Base-by-base conservation (phyloP, 225 moss, liverwort and hornwort species). In the Pleurozium schreberi region DNA sequence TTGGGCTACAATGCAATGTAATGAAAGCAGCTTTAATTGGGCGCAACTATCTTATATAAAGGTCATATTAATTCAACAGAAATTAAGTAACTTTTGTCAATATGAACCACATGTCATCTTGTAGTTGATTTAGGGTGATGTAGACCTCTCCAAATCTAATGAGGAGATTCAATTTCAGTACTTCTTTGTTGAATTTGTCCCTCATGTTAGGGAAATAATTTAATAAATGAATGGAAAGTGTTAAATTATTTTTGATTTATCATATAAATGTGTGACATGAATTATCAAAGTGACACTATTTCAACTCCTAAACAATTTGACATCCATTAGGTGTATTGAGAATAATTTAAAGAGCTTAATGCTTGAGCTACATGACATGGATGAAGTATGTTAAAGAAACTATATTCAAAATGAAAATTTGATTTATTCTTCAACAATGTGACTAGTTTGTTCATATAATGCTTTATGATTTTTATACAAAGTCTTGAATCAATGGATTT, bases 351-450 rank as follows among this genome's bases (percentile, higher is more conserved):
- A 27, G 17, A 27, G 27, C 11, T 57, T 17, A 27, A 18, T n/a
- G 3, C 3, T 0, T 25, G 4, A 4, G 10, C 4, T 38, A 25
- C 4, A 36, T 55, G 23, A 26, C 11, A 55, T 79, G 27, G 4
- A 25, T 27, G 14, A 36, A 38, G 7, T 18, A 27, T 5, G 27
- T 57, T 40, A 8, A 79, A 40, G 2, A 27, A 28, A 36, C 4
- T 23, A 53, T 18, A 18, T 40, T 40, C 8, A 36, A n/a, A 27
- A 31, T 36, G 10, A 1, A 57, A 80, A 58, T 8, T 38, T 58
- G 1, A 13, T 18, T 57, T 58, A 18, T 80, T 58, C 18, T 58
- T 53, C 18, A 27, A 18, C 0, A 2, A n/a, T 58, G 27, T 27
- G 3, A 40, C 3, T 53, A 55, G 3, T 22, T 55, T 27, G 18